Conservation (phyloP, 75 land plant genomes). For the Selaginella moellendorffii region DNA sequence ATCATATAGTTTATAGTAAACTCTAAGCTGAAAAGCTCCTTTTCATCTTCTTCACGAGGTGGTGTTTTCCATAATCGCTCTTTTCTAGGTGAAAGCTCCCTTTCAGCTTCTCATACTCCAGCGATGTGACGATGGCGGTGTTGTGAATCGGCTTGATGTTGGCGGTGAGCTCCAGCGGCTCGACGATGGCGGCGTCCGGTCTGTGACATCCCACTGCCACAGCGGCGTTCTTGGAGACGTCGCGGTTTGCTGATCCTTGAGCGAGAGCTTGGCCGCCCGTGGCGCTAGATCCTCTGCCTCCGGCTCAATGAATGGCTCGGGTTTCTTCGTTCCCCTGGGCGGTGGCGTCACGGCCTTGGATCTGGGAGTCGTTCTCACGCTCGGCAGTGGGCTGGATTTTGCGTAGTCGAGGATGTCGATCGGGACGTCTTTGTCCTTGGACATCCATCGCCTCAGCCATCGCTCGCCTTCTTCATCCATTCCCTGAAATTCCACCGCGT, state of each 20-base stretch:
- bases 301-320: neutral
- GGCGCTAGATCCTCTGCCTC: neutral
- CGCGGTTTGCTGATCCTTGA: neutral
- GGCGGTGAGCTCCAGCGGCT: neutral
- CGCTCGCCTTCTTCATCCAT: neutral
- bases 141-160: too few relatives aligned
- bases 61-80: too few relatives aligned
- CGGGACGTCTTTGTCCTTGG: neutral
- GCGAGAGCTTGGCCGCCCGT: neutral
- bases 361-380: too few relatives aligned
- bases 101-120: neutral
- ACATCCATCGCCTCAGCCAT: neutral
- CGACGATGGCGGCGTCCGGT: neutral
- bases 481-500: neutral
- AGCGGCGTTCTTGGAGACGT: neutral
- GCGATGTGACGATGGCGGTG: neutral
- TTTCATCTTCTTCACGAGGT: too few relatives aligned
- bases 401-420: neutral
- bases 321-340: neutral
- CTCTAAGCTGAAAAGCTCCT: too few relatives aligned
- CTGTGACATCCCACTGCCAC: neutral
- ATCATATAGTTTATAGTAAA: too few relatives aligned
- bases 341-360: neutral
- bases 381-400: neutral
- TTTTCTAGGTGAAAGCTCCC: too few relatives aligned